These are phyloP conservation scores for Neopestalotiopsis rosae DNA, from an alignment of 2,329 filamentous ascomycete genomes.

Conservation along the genomic window DNA sequence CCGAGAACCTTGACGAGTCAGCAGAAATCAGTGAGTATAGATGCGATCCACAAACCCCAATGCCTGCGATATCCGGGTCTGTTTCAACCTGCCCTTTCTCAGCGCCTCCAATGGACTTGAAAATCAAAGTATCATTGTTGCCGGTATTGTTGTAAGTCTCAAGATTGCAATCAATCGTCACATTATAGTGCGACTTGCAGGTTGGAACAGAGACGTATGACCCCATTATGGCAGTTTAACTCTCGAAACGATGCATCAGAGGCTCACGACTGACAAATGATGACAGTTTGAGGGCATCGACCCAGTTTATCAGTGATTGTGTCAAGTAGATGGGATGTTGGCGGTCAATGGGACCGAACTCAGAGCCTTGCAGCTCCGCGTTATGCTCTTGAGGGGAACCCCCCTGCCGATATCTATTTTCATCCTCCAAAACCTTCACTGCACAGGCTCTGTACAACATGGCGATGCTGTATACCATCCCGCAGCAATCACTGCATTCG, in stretches of 20 bases:
- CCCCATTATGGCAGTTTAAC: neutral
- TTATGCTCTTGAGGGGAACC: neutral
- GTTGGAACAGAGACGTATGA: conserved; percentile 2
- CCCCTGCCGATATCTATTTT: neutral
- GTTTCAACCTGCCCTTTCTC: conserved; percentile 20
- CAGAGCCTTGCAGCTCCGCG: neutral
- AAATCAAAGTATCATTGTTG: neutral
- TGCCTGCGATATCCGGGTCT: conserved; percentile 31
- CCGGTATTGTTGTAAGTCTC: no score
- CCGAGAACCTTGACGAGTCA: conserved; percentile 27
- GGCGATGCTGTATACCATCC: neutral
- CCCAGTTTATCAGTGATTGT: neutral
- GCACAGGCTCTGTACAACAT: neutral
- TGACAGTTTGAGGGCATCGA: neutral
- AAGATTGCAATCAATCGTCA: neutral
- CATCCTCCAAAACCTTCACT: neutral
- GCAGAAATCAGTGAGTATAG: neutral
- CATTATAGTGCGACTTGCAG: conserved; percentile 7
- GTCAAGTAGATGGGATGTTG: neutral
- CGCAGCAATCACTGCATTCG: neutral
- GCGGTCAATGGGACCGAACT: neutral
- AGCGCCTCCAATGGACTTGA: neutral
- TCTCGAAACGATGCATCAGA: neutral
- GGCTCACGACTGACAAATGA: neutral
- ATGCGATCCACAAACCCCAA: conserved; percentile 26